Base-by-base conservation (phyloP, 2,329 filamentous ascomycete genomes). In the Colletotrichum australisinense region DNA sequence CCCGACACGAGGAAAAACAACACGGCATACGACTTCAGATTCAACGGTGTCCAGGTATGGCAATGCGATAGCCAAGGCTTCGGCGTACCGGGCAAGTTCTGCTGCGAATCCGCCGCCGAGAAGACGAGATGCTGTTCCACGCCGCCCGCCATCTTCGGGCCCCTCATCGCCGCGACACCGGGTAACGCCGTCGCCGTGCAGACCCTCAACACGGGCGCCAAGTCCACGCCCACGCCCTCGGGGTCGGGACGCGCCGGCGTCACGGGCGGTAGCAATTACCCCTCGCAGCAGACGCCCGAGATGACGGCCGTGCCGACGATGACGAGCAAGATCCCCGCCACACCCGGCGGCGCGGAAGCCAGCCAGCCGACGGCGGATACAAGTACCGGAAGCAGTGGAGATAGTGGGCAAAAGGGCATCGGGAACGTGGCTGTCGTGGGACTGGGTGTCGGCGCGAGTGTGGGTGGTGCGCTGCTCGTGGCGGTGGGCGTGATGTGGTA, bases 11-110 rank as follows among this genome's bases (percentile, higher is more conserved):
- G 67, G 12, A 60, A 38, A 11, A 73, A 62, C 55, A 73, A 19
- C 26, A 16, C 60, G 12, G 70, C 70, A 5, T 73, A 28, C 26
- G 70, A 73, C 55, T 73, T 73, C 60, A 67, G 70, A 16, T 60
- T 62, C 67, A 73, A 73, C 70, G 70, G 70, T 59, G 70, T 73
- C 3, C 70, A 73, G 55, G 70, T 73, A 2, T 73, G 70, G 70
- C 70, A 73, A 28, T 73, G 70, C 60, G 70, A 73, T 19, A 35
- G 52, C 22, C 55, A 70, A 4, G 70, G 70, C 0, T 73, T 62
- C 60, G 70, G 52, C 30, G 46, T 46, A 19, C 70, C 70, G 32
- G 70, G 70, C 52, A 73, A 70, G 60, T 73, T 73, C 55, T 73
- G 70, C 67, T 73, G 70, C 67, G 70, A 73, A 22, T 73, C 70